phyloP scores from a whole-genome alignment of 257 asterid species.

The Solanum habrochaites region DNA sequence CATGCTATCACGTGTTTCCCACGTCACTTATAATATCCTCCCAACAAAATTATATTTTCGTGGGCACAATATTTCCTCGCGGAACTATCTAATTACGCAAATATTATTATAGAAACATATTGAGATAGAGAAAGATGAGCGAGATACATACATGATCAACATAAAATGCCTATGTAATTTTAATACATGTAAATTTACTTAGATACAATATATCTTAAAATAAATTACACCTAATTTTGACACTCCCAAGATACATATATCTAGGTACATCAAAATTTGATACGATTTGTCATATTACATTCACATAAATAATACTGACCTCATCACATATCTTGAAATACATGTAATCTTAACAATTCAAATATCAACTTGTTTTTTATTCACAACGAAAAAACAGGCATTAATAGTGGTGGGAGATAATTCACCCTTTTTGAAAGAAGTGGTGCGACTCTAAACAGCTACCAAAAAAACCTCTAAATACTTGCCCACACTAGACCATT shows the following conservation, averaged over 20 bases:
- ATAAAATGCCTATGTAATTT: rapidly evolving
- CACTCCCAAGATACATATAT: too few species aligned
- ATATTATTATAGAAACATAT: too few species aligned
- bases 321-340: neutral
- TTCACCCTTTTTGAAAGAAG: neutral
- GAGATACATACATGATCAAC: too few species aligned
- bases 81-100: neutral
- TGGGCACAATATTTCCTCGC: neutral
- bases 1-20: neutral
- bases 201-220: too few species aligned
- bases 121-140: too few species aligned
- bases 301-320: neutral
- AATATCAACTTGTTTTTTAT: too few species aligned
- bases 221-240: too few species aligned
- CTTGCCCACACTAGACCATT: neutral
- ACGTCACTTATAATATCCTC: neutral
- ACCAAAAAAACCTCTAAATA: neutral
- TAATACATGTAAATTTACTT: too few species aligned
- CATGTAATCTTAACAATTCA: neutral
- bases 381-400: neutral
- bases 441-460: too few species aligned
- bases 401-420: neutral
- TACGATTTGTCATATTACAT: too few species aligned
- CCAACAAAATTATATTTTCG: neutral
- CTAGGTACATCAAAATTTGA: too few species aligned